Evolutionary conservation across 2,329 filamentous ascomycete species (phyloP), one percentile per base, ranked within the genome.

Genomic region (Aspergillus vadensis): DNA sequence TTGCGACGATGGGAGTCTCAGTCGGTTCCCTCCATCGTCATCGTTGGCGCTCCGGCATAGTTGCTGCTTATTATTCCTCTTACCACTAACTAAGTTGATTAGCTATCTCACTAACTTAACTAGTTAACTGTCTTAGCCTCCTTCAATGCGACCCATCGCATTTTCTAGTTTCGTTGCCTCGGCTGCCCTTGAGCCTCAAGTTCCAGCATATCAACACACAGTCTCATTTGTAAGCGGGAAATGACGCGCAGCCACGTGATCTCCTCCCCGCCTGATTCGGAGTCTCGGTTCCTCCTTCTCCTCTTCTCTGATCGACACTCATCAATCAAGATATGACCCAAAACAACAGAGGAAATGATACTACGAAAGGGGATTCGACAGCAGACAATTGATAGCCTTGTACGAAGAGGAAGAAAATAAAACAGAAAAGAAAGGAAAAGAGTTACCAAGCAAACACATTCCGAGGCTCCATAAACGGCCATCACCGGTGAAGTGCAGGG

Each of bases 1-100:
- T 15, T 38, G 52, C 19, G 52, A 41, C 23, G 38, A 25, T 55
- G 32, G 38, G 47, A 50, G 47, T 50, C 23, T 50, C 47, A 50
- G 23, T 27, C 23, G 23, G 14, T n/a, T n/a, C 47, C 23, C n/a
- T 32, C 23, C 21, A 23, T 48, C 44, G 21, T 48, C 23, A 49
- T 44, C 14, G 21, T 44, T 36, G 32, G 32, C 10, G 32, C 12
- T n/a, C 32, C 32, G 32, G 32, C 32, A 36, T 36, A 36, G 15
- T 36, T 14, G 10, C 15, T 36, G 32, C 32, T 36, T 36, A 36
- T 36, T 36, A 36, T 36, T 15, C 32, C 32, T 36, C 3, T 36
- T 14, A 36, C 32, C 15, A 36, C 32, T 36, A 36, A 36, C 32
- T 36, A 36, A 36, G 6, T 30, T 30, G n/a, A 30, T 9, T 30